Evolutionary conservation across 2,329 filamentous ascomycete species (phyloP).

Genomic region (Grosmannia serpens): DNA sequence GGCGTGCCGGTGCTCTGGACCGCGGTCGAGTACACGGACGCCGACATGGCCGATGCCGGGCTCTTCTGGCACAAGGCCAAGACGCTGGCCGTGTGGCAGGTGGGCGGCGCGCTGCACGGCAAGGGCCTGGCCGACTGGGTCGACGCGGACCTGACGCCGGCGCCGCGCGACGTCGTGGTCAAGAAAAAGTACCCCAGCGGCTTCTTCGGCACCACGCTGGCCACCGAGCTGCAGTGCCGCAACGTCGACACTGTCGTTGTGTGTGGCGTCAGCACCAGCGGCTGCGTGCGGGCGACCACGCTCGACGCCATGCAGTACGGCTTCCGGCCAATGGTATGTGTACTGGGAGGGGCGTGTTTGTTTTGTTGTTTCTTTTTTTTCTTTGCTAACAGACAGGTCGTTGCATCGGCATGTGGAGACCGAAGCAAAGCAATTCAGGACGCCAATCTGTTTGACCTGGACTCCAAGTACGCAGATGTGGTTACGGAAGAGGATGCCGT

Average conservation of each 20-base stretch:
- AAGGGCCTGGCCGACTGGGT: conserved; percentile 27
- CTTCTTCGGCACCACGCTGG: conserved; percentile 33
- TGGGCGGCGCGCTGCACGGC: conserved; percentile 19
- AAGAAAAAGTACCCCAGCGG: conserved; percentile 32
- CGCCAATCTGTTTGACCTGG: conserved; percentile 21
- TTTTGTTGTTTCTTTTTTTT: not conserved
- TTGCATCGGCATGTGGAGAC: conserved; percentile 33
- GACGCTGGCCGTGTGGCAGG: conserved; percentile 27
- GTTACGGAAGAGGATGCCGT: conserved; percentile 29
- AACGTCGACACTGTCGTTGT: conserved; percentile 32
- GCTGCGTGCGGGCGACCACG: conserved; percentile 30
- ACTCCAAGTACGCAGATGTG: conserved; percentile 35
- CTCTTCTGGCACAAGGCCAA: conserved; percentile 31
- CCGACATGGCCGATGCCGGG: conserved; percentile 32
- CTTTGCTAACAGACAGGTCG: conserved; percentile 21
- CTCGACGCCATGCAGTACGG: conserved; percentile 33
- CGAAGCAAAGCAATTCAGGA: conserved; percentile 29
- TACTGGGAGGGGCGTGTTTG: not conserved
- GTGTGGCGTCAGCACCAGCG: conserved; percentile 34
- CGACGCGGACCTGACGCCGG: conserved; percentile 23
- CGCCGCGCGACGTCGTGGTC: conserved; percentile 22
- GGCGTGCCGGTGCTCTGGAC: conserved; percentile 31
- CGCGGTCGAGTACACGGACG: conserved; percentile 28
- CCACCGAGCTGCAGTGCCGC: conserved; percentile 25
- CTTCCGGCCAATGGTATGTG: conserved; percentile 30